Conservation (phyloP, 257 asterid genomes). For the Ocimum tenuiflorum region DNA sequence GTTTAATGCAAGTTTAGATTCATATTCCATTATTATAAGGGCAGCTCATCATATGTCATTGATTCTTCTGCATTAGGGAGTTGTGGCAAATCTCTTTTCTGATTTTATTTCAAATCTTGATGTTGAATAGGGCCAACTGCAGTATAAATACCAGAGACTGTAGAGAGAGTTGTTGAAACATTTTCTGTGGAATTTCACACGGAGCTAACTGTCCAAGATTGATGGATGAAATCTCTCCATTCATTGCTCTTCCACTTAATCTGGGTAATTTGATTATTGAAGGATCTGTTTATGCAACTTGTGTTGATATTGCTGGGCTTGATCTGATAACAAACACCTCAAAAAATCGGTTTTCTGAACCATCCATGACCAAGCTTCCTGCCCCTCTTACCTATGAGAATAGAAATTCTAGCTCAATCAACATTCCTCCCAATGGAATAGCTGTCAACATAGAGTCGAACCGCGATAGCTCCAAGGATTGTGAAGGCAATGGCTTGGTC, state of each 20-base stretch:
- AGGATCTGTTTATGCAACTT: constrained; percentile 35
- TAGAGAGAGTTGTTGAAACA: background rate
- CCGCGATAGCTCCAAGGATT: constrained; percentile 21
- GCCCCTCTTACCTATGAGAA: constrained; percentile 31
- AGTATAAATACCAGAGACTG: background rate
- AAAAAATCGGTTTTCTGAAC: constrained; percentile 17
- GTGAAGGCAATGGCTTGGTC: constrained; percentile 9
- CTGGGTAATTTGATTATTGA: constrained; percentile 43
- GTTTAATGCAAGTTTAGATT: constrained; percentile 28
- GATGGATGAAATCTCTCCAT: constrained; percentile 40
- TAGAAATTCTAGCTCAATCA: constrained; percentile 15
- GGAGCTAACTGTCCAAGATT: constrained; percentile 12
- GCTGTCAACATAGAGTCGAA: constrained; percentile 23
- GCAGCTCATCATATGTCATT: constrained; percentile 8
- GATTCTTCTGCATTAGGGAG: constrained; percentile 1
- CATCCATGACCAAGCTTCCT: constrained; percentile 45
- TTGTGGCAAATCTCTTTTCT: constrained; percentile 7
- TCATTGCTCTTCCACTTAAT: constrained; percentile 36
- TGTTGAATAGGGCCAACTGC: constrained; percentile 17
- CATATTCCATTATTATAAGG: constrained; percentile 26
- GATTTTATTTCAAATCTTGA: background rate
- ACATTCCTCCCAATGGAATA: constrained; percentile 31
- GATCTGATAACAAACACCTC: constrained; percentile 36
- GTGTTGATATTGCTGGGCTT: constrained; percentile 40
- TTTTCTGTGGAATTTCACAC: background rate